Evolutionary conservation across 768 basidiomycete genomes (phyloP).

Genomic region (Gymnopilus dilepis): DNA sequence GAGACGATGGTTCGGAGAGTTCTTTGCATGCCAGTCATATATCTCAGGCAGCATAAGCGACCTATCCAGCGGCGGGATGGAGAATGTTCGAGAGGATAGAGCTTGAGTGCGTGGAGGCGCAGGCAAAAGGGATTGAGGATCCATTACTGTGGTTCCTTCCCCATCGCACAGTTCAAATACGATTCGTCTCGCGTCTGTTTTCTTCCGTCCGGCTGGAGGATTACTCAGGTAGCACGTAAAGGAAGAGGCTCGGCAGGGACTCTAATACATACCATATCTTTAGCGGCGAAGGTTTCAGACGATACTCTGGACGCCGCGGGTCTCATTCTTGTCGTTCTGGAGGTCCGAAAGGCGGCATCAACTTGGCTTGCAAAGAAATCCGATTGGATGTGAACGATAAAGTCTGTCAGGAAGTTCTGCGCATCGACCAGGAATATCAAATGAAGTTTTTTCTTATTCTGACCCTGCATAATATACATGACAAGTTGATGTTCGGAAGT

Average conservation of each 20-base stretch:
- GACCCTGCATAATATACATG: too few relatives aligned
- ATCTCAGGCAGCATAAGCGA: conserved; percentile 3
- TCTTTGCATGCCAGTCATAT: conserved; percentile 1
- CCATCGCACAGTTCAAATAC: not conserved
- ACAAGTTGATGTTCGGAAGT: too few relatives aligned
- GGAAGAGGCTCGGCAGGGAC: not conserved
- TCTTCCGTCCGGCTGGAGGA: not conserved
- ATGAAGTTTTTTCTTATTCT: too few relatives aligned
- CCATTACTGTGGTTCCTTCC: not conserved
- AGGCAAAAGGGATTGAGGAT: not conserved
- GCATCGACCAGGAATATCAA: too few relatives aligned
- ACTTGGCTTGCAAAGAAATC: too few relatives aligned
- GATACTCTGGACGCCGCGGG: not conserved
- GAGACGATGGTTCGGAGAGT: not conserved
- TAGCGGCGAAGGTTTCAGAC: not conserved
- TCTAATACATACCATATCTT: not conserved
- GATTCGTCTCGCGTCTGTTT: not conserved
- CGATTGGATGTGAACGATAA: too few relatives aligned
- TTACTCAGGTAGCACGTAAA: not conserved
- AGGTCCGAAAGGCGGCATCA: too few relatives aligned
- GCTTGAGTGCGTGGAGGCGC: not conserved
- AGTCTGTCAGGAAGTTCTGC: too few relatives aligned
- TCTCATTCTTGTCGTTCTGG: not conserved
- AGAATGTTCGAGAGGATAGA: not conserved
- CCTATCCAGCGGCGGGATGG: not conserved